Conservation (phyloP, 768 basidiomycete genomes). For the Mycena galericulata region DNA sequence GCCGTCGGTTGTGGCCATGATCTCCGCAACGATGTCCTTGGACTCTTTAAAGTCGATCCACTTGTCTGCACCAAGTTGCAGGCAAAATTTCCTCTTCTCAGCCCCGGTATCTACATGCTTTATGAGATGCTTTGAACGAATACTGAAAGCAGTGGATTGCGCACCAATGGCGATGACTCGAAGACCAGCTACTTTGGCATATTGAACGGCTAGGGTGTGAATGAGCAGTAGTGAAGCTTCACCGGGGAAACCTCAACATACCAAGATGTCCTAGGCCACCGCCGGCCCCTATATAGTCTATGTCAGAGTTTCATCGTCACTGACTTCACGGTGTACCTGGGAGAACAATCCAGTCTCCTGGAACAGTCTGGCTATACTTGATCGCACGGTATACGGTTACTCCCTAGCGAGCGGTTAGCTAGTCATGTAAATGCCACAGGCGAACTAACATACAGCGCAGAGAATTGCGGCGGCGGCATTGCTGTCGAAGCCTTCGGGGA, state of each 20-base stretch:
- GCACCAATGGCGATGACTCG: slow-evolving; percentile 81
- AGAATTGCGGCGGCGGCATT: slow-evolving; percentile 80
- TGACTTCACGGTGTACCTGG: slow-evolving; percentile 55
- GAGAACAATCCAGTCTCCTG: slow-evolving; percentile 82
- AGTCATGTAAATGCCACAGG: not conserved
- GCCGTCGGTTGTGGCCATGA: slow-evolving; percentile 73
- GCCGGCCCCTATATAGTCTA: slow-evolving; percentile 56
- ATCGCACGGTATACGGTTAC: slow-evolving; percentile 90
- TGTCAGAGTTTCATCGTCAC: too few relatives aligned
- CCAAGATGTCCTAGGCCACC: slow-evolving; percentile 88
- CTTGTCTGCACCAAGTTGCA: slow-evolving; percentile 75
- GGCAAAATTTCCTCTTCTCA: slow-evolving; percentile 74
- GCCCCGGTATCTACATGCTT: slow-evolving; percentile 70
- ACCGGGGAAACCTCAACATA: slow-evolving; percentile 34
- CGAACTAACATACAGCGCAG: slow-evolving; percentile 69
- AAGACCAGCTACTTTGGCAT: slow-evolving; percentile 81
- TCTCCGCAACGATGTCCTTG: slow-evolving; percentile 73
- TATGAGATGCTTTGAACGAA: not conserved
- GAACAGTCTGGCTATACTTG: slow-evolving; percentile 72
- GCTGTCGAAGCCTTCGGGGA: slow-evolving; percentile 76
- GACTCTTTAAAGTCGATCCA: slow-evolving; percentile 84
- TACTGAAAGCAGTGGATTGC: slow-evolving; percentile 11
- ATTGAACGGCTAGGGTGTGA: slow-evolving; percentile 73
- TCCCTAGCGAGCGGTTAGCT: slow-evolving; percentile 55
- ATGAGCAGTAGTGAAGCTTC: not conserved